Evolutionary conservation across 2,329 filamentous ascomycete species (phyloP).

Genomic region (Fusarium sp.): DNA sequence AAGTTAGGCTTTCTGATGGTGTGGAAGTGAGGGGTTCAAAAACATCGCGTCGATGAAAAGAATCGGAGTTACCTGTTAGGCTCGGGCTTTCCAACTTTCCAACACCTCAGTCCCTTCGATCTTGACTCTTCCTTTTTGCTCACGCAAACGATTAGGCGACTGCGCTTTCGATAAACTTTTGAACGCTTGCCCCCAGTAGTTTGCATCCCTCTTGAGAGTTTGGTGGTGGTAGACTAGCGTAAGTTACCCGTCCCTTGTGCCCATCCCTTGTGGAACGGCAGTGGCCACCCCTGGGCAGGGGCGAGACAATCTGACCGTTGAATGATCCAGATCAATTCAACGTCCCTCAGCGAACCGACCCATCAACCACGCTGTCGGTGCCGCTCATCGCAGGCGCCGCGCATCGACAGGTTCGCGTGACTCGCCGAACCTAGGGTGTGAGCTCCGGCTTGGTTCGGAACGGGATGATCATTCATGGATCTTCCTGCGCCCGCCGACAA

Average conservation of each 20-base stretch:
- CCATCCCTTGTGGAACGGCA: not conserved
- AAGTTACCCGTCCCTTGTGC: not conserved
- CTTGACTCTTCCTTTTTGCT: not conserved
- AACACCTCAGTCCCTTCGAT: not conserved
- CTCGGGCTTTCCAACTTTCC: not conserved
- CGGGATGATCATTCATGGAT: not conserved
- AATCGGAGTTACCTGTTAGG: not conserved
- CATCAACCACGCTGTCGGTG: not conserved
- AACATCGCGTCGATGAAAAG: conserved; percentile 10
- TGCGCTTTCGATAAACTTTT: not conserved
- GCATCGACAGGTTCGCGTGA: no score
- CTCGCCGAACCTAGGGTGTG: not conserved
- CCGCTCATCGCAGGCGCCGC: not conserved
- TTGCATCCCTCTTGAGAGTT: not conserved
- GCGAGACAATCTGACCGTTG: not conserved
- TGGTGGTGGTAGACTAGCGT: not conserved
- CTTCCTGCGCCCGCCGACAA: not conserved
- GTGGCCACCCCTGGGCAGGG: no score
- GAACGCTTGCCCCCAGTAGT: not conserved
- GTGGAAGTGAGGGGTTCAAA: not conserved
- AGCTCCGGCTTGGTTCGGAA: not conserved
- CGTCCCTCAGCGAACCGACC: not conserved
- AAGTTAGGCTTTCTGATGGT: not conserved
- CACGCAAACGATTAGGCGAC: not conserved
- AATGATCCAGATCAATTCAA: not conserved